Conservation (phyloP, 371 early-diverging fungal species). For the Mortierella sp. region DNA sequence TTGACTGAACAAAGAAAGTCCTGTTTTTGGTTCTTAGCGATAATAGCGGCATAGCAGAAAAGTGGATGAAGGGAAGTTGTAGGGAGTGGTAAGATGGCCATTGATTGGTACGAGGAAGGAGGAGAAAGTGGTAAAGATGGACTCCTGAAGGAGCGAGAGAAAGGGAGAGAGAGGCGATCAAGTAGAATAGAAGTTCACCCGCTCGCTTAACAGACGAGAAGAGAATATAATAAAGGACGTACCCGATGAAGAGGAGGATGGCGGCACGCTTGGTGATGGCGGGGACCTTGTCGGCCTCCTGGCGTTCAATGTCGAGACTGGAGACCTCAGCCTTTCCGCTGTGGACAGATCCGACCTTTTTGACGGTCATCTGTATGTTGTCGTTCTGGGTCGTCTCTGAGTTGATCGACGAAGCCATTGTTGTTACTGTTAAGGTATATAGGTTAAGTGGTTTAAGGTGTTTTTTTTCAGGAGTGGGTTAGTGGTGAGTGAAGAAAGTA, state of each 20-base stretch:
- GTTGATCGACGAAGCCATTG: slow-evolving; percentile 10
- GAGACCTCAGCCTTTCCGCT: not conserved
- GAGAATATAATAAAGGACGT: not conserved
- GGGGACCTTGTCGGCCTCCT: not conserved
- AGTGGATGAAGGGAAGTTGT: not conserved
- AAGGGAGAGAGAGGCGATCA: not conserved
- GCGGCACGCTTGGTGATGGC: slow-evolving; percentile 17
- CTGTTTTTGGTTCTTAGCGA: not conserved
- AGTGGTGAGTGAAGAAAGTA: not conserved
- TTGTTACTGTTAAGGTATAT: not conserved
- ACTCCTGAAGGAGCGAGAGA: not conserved
- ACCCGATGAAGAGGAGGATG: slow-evolving; percentile 28
- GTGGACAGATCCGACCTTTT: not conserved
- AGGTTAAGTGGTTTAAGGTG: not conserved
- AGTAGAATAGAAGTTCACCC: not conserved
- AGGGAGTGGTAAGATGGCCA: too few species aligned
- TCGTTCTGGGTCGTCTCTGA: slow-evolving; percentile 12
- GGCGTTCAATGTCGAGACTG: slow-evolving; percentile 11
- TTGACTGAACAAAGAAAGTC: not conserved
- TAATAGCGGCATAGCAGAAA: not conserved
- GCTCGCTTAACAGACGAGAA: not conserved
- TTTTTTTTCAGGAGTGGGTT: not conserved
- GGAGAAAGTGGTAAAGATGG: not conserved
- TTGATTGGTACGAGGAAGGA: not conserved
- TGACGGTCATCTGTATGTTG: not conserved